Percentiles rank a stretch among this genome's conserved stretches.
Evolutionary conservation across 768 basidiomycete species (phyloP).

Genomic region (Termitomyces sp.): DNA sequence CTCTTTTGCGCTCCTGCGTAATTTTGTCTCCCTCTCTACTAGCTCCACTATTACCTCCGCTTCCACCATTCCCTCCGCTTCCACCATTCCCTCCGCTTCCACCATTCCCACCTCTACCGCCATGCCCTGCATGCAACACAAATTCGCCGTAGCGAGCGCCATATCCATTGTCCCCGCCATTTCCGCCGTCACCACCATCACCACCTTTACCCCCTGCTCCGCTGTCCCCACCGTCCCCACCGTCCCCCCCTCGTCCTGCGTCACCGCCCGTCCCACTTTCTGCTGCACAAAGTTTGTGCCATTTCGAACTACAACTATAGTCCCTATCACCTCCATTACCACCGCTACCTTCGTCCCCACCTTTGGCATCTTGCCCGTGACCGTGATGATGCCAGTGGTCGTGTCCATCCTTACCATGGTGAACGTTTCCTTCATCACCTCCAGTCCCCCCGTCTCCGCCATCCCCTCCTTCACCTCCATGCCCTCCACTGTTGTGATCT

Average conservation of each 20-base stretch:
- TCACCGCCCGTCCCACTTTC: background rate
- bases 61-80: background rate
- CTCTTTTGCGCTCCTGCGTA: background rate
- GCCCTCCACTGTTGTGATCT: background rate
- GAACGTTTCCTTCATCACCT: background rate
- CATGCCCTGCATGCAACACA: background rate
- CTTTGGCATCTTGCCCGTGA: background rate
- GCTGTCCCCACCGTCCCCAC: background rate
- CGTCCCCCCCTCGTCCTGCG: constrained; percentile 2
- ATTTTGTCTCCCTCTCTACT: background rate
- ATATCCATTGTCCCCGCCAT: background rate
- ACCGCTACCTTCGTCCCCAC: background rate
- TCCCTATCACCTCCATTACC: constrained; percentile 3
- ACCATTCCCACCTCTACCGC: constrained; percentile 2
- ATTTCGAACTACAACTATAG: background rate
- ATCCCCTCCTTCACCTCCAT: background rate
- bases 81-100: background rate
- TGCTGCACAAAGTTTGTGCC: background rate
- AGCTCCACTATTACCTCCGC: background rate
- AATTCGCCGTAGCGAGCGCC: background rate
- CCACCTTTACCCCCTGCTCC: background rate
- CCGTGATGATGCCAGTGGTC: background rate
- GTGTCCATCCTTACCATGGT: background rate
- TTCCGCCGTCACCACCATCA: background rate
- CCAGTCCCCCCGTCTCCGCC: background rate